These are phyloP conservation scores for Blumeriella jaapii DNA, from an alignment of 2,329 filamentous ascomycete species.

Conservation along the genomic window DNA sequence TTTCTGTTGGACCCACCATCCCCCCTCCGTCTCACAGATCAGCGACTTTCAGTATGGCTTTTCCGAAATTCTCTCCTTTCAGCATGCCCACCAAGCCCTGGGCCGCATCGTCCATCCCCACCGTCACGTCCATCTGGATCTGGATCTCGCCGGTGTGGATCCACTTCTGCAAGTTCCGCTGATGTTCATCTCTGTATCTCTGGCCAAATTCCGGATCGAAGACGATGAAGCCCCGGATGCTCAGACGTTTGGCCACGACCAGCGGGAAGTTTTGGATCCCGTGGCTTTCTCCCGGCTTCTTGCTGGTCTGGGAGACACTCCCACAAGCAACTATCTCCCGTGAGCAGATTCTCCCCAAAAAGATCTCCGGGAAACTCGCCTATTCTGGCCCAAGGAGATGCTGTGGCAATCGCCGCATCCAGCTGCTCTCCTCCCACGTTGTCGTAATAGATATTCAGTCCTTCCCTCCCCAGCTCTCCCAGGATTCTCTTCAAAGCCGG, in stretches of 20 bases:
- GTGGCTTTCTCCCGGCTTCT: constrained; percentile 39
- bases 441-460: constrained; percentile 66
- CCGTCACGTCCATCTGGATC: constrained; percentile 44
- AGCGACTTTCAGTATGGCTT: constrained; percentile 44
- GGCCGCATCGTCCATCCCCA: constrained; percentile 53
- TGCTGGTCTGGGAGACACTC: constrained; percentile 59
- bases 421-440: constrained; percentile 67
- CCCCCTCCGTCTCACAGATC: constrained; percentile 24
- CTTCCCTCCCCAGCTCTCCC: constrained; percentile 46
- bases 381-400: constrained; percentile 54
- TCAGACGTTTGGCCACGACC: constrained; percentile 48
- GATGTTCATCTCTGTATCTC: constrained; percentile 48
- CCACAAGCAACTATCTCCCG: constrained; percentile 34
- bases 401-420: constrained; percentile 49
- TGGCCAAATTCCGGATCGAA: constrained; percentile 47
- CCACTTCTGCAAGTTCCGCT: constrained; percentile 57
- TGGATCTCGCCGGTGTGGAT: constrained; percentile 53
- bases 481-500: constrained; percentile 47
- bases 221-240: constrained; percentile 56
- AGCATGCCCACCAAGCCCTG: constrained; percentile 56
- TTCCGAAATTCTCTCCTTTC: constrained; percentile 58
- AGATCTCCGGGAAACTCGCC: constrained; percentile 14
- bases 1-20: too few species aligned
- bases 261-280: constrained; percentile 48
- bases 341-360: constrained; percentile 1